phyloP scores from a whole-genome alignment of 2,329 filamentous ascomycete genomes.

The Tolypocladium endophyticum region DNA sequence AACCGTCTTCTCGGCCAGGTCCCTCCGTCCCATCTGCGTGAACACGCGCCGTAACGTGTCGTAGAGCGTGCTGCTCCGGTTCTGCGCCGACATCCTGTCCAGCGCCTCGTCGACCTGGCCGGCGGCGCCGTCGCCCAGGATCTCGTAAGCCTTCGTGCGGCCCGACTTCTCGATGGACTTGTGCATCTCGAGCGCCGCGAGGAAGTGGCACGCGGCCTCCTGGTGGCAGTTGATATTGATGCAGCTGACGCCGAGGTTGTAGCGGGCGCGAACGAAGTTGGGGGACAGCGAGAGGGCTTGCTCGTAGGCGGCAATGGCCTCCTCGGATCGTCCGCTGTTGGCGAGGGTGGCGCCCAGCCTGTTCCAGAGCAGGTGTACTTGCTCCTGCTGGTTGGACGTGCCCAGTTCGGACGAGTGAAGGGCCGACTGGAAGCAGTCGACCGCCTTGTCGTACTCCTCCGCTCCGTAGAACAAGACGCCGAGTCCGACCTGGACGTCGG shows the following conservation, averaged over 20 bases:
- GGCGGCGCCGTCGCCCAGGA: slow-evolving; percentile 49
- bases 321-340: slow-evolving; percentile 86
- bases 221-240: slow-evolving; percentile 96
- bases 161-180: slow-evolving; percentile 83
- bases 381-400: slow-evolving; percentile 70
- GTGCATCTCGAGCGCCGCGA: slow-evolving; percentile 91
- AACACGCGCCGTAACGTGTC: slow-evolving; percentile 94
- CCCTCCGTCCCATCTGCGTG: slow-evolving; percentile 83
- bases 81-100: slow-evolving; percentile 84
- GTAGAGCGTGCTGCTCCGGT: slow-evolving; percentile 92
- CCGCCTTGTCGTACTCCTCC: slow-evolving; percentile 96
- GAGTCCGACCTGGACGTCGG: slow-evolving; percentile 92
- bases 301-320: slow-evolving; percentile 94
- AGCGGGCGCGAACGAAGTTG: slow-evolving; percentile 93
- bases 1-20: slow-evolving; percentile 79
- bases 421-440: slow-evolving; percentile 94
- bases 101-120: slow-evolving; percentile 55
- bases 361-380: slow-evolving; percentile 95
- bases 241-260: slow-evolving; percentile 92
- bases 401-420: slow-evolving; percentile 79
- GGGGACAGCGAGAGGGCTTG: slow-evolving; percentile 81
- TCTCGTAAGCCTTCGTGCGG: slow-evolving; percentile 71
- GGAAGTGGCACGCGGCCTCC: slow-evolving; percentile 84
- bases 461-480: slow-evolving; percentile 96
- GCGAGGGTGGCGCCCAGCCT: slow-evolving; percentile 89